Percentiles rank a stretch among this genome's conserved stretches.
These are phyloP conservation scores for Mycena vulgaris DNA, from an alignment of 768 basidiomycete genomes.

Conservation along the genomic window DNA sequence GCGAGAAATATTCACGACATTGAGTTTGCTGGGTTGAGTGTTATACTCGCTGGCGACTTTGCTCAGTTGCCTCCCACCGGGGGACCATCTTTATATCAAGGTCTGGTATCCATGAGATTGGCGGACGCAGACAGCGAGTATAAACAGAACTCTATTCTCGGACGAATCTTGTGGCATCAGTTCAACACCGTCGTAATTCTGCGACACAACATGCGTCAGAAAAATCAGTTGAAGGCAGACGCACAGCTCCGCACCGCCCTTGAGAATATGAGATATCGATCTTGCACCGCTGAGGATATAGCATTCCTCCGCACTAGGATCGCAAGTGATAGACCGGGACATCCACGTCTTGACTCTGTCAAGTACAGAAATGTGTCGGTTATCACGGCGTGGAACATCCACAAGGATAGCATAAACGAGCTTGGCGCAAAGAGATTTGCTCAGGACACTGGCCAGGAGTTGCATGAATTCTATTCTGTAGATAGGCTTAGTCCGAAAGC, in stretches of 20 bases:
- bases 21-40: constrained; percentile 48
- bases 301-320: neutral
- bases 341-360: neutral
- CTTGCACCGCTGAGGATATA: constrained; percentile 56
- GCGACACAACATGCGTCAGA: constrained; percentile 51
- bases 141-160: constrained; percentile 40
- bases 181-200: constrained; percentile 46
- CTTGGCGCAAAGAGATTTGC: neutral
- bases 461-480: neutral
- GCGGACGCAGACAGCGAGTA: neutral
- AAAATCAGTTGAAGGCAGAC: constrained; percentile 27
- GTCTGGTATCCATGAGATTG: constrained; percentile 39
- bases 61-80: constrained; percentile 47
- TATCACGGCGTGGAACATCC: neutral
- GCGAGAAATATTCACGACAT: constrained; percentile 25
- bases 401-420: neutral
- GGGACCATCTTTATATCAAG: constrained; percentile 39
- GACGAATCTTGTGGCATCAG: constrained; percentile 48
- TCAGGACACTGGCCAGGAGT: neutral
- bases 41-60: constrained; percentile 54
- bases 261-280: constrained; percentile 56
- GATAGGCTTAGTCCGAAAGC: neutral
- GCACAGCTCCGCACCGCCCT: constrained; percentile 38
- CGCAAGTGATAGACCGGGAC: neutral
- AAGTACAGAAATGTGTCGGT: neutral